Base-by-base conservation (phyloP, 2,329 filamentous ascomycete species). In the Talaromyces sp. region DNA sequence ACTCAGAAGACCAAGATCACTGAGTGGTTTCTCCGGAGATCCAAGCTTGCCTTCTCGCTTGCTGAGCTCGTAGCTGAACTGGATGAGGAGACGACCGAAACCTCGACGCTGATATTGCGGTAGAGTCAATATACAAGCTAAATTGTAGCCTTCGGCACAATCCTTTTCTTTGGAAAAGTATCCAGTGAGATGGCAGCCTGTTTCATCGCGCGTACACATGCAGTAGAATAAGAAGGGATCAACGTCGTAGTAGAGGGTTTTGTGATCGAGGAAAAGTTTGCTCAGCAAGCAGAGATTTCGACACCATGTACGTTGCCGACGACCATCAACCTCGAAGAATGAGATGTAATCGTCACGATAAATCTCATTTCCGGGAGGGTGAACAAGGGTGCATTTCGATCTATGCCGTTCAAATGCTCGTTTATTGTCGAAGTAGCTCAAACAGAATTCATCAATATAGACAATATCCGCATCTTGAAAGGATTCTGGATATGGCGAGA, bases 101-200 rank as follows among this genome's bases (percentile, higher is more conserved):
- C 94, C 94, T 69, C 95, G 94, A 22, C 94, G 85, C 74, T 99
- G 94, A 66, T 95, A 97, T 70, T 99, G 95, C 0, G 94, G 94
- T 3, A 99, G 80, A 0, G 94, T 99, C 60, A 99, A 80, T 71
- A 99, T 99, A 82, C 95, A 99, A 4, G 94, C 95, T 33, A 99
- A 88, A 70, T 99, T 99, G 81, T 97, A 99, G 31, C 89, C 91
- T 67, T 99, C 95, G 0, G 91, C 91, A 39, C 89, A 93, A 74
- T 99, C 94, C 66, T 99, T 99, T 73, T 99, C 94, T 72, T 99
- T 99, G 57, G 89, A 96, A 68, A 99, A 99, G 70, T 99, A 99
- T n/a, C 94, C 94, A 25, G 97, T 93, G 65, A 99, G 94, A 70
- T 97, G 94, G 69, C 94, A 97, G 17, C 93, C 93, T 17, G 88